Conservation (phyloP, 768 basidiomycete species). For the Lentinus brumalis region DNA sequence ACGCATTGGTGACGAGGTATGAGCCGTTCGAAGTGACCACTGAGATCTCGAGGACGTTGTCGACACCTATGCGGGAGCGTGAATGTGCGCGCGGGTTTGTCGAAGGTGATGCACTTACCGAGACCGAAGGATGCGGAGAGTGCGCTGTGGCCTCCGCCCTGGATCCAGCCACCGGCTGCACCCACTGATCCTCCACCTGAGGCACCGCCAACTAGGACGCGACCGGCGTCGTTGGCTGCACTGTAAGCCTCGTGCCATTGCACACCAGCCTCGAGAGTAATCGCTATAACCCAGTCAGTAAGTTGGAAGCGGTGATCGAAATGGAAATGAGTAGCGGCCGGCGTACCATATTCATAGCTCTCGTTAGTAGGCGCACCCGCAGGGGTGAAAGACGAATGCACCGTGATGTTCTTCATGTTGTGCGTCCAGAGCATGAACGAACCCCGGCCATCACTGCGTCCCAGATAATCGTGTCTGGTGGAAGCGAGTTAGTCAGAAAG, state of each 20-base stretch:
- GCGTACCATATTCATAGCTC: slow-evolving; percentile 11
- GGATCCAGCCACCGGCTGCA: slow-evolving; percentile 48
- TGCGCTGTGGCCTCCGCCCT: slow-evolving; percentile 34
- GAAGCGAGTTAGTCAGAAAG: background rate
- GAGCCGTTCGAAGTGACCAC: slow-evolving; percentile 55
- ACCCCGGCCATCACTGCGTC: slow-evolving; percentile 30
- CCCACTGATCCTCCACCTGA: slow-evolving; percentile 40
- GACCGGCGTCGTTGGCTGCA: background rate
- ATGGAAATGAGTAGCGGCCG: slow-evolving; percentile 8
- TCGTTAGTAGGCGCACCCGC: slow-evolving; percentile 28
- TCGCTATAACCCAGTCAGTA: slow-evolving; percentile 9
- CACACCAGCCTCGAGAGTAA: slow-evolving; percentile 36
- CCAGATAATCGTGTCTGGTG: background rate
- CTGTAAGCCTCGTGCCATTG: slow-evolving; percentile 7
- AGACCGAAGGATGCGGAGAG: slow-evolving; percentile 32
- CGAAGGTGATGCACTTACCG: slow-evolving; percentile 19
- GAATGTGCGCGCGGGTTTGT: too few species aligned
- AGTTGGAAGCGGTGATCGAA: background rate
- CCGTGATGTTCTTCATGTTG: slow-evolving; percentile 40
- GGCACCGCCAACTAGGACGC: background rate
- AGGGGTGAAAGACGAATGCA: slow-evolving; percentile 33
- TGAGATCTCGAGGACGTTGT: slow-evolving; percentile 42
- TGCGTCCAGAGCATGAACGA: slow-evolving; percentile 43
- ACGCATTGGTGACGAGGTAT: slow-evolving; percentile 43
- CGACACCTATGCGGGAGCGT: slow-evolving; percentile 18